These are phyloP conservation scores for Lodderomyces oxycetoniae DNA, from an alignment of 1,139 yeast species.

Conservation along the genomic window DNA sequence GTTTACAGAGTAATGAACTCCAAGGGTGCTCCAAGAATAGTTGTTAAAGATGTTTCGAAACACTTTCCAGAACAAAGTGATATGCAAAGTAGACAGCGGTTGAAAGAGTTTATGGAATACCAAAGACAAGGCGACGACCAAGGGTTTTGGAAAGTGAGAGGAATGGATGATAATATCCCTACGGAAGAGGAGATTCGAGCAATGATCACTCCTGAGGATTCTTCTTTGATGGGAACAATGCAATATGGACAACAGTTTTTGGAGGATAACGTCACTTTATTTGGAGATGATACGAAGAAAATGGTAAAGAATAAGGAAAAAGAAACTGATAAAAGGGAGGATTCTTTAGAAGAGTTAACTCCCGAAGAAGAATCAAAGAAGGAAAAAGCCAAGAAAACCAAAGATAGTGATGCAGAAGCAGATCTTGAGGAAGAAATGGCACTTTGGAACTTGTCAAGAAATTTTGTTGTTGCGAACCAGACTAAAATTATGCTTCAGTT, in stretches of 20 bases:
- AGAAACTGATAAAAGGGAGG: conserved; percentile 6
- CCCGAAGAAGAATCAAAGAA: conserved; percentile 23
- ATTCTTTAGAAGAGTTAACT: conserved; percentile 19
- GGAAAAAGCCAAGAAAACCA: conserved; percentile 18
- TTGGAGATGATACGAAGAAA: conserved; percentile 21
- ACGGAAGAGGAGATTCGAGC: conserved; percentile 72
- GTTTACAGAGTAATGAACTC: conserved; percentile 84
- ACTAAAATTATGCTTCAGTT: conserved; percentile 96
- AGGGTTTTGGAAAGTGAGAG: conserved; percentile 90
- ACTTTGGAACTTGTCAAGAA: conserved; percentile 90
- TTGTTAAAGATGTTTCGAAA: conserved; percentile 81
- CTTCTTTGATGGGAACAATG: conserved; percentile 84
- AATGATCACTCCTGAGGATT: conserved; percentile 93
- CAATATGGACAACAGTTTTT: conserved; percentile 83
- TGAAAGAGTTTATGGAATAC: conserved; percentile 97
- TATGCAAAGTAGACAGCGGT: conserved; percentile 92
- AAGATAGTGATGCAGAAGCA: conserved; percentile 31
- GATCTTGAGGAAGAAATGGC: conserved; percentile 81
- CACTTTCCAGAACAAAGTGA: conserved; percentile 98
- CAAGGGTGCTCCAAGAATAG: conserved; percentile 66
- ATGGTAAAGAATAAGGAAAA: conserved; percentile 19
- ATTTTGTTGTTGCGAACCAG: conserved; percentile 89
- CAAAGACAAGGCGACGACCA: conserved; percentile 94
- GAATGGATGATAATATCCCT: conserved; percentile 55
- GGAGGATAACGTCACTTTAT: conserved; percentile 65